Evolutionary conservation across 371 early-diverging fungal genomes (phyloP).

Genomic region (Actinomortierella wolfii): DNA sequence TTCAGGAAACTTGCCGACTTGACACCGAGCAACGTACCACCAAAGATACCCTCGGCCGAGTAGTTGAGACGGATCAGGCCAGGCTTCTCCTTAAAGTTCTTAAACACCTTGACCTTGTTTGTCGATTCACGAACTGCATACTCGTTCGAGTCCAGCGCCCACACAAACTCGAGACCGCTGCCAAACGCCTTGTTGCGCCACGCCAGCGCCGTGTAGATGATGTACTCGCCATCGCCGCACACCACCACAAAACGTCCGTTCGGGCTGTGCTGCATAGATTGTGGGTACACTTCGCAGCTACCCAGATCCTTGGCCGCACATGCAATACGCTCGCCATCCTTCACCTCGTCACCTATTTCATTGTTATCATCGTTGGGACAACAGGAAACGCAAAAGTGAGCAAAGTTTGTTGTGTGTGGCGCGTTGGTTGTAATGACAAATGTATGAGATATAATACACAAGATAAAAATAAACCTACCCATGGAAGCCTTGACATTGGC

Average conservation of each 20-base stretch:
- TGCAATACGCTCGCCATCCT: constrained; percentile 92
- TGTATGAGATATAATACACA: background rate
- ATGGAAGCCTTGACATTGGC: constrained; percentile 87
- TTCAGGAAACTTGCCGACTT: constrained; percentile 82
- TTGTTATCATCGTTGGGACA: no score
- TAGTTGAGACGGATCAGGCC: constrained; percentile 72
- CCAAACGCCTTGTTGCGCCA: constrained; percentile 99
- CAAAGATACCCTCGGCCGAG: constrained; percentile 91
- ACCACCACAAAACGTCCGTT: constrained; percentile 98
- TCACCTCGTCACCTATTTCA: constrained; percentile 68
- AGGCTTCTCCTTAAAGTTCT: constrained; percentile 89
- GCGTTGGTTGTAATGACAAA: background rate
- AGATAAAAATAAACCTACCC: constrained; percentile 45
- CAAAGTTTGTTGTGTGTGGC: background rate
- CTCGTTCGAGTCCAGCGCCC: constrained; percentile 94
- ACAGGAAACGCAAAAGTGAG: background rate
- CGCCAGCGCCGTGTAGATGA: constrained; percentile 98
- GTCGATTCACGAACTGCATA: constrained; percentile 93
- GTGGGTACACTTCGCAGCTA: constrained; percentile 96
- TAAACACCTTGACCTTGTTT: constrained; percentile 85
- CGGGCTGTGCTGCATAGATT: constrained; percentile 95
- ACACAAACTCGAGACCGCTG: constrained; percentile 92
- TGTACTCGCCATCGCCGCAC: constrained; percentile 98
- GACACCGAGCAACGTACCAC: constrained; percentile 92
- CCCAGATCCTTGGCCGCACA: constrained; percentile 94